Conservation (phyloP, 345 rosid species). For the Alliaria petiolata region DNA sequence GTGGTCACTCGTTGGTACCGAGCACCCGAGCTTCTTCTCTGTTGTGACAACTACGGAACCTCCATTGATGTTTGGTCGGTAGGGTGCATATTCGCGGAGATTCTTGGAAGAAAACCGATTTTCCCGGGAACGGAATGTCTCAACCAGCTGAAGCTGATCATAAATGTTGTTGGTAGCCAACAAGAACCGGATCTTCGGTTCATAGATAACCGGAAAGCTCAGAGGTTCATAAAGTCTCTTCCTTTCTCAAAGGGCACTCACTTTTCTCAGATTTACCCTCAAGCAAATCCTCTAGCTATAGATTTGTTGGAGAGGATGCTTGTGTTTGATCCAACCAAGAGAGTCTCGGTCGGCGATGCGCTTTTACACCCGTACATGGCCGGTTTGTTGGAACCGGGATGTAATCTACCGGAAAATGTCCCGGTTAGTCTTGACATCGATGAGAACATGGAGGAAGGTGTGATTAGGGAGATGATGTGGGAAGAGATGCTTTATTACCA, state of each 20-base stretch:
- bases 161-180: conserved; percentile 74
- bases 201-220: conserved; percentile 63
- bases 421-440: conserved; percentile 62
- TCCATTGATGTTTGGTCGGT: conserved; percentile 89
- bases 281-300: conserved; percentile 65
- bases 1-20: conserved; percentile 68
- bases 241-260: conserved; percentile 48
- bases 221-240: conserved; percentile 56
- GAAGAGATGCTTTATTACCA: conserved; percentile 67
- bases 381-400: conserved; percentile 45
- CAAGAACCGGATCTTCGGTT: conserved; percentile 64
- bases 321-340: conserved; percentile 73
- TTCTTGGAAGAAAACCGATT: conserved; percentile 74
- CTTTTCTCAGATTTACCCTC: conserved; percentile 50
- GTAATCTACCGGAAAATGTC: conserved; percentile 49
- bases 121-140: conserved; percentile 85
- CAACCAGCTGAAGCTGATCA: conserved; percentile 75
- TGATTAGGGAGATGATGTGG: conserved; percentile 87
- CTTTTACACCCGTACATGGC: conserved; percentile 80
- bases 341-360: conserved; percentile 68
- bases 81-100: conserved; percentile 86
- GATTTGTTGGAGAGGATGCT: conserved; percentile 74
- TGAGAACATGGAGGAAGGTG: conserved; percentile 57
- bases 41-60: conserved; percentile 78
- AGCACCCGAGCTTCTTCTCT: conserved; percentile 84